Base-by-base conservation (phyloP, 257 asterid species). In the Rhazya stricta region DNA sequence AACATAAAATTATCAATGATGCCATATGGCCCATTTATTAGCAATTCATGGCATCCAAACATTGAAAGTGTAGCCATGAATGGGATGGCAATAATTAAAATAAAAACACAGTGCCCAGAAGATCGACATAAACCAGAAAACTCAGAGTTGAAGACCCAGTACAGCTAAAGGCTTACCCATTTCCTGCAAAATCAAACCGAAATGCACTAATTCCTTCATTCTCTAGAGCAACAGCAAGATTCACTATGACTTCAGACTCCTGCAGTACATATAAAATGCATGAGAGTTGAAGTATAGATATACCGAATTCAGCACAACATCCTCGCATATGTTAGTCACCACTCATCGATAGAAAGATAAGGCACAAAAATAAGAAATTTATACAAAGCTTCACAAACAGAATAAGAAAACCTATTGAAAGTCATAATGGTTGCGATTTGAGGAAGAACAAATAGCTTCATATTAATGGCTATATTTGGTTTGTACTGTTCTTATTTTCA, bases 111-210 rank as follows among this genome's bases (percentile, higher is more conserved):
- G 16, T 8, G 13, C 36, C 25, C 2, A 11, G 34, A 8, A 9
- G 65, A 10, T 57, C 1, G 65, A 43, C 42, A 18, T 32, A 37
- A 39, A 46, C 41, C 42, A n/a, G 56, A 12, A 69, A 19, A 62
- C 63, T 7, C 67, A 75, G 30, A 37, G 76, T 32, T 21, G 39
- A 50, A 75, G 27, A 73, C 51, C 39, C 43, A 36, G 37, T 45
- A 76, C 13, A 34, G 42, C 54, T 37, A 75, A 74, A 56, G 39
- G 78, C 84, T 72, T 82, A 89, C 98, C 98, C 97, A 76, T 91
- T 90, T 82, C 98, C 97, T 76, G 97, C 80, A 82, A 94, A 94
- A 87, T 94, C 98, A 72, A 94, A 90, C 72, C 86, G 81, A 43
- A 84, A 79, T 79, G 81, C 87, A 81, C 89, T 84, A 77, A 90